phyloP scores from a whole-genome alignment of 2,329 filamentous ascomycete species.

The Paecilomyces formosus region DNA sequence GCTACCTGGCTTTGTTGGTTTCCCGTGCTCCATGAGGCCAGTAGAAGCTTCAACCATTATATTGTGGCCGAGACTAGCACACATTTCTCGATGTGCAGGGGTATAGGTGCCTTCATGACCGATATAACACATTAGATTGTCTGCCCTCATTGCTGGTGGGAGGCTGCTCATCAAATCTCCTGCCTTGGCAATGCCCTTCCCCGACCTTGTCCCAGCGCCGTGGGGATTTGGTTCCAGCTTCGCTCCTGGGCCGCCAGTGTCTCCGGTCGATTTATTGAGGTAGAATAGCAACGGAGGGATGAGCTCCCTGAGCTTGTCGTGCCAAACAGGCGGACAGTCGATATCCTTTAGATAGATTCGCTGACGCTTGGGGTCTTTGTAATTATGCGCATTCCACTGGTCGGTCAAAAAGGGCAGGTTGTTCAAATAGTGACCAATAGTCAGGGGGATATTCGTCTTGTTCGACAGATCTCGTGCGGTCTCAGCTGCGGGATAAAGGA shows the following conservation, averaged over 20 bases:
- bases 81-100: slow-evolving; percentile 94
- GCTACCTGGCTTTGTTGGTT: slow-evolving; percentile 67
- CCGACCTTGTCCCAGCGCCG: slow-evolving; percentile 39
- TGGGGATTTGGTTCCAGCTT: slow-evolving; percentile 35
- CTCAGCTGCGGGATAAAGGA: slow-evolving; percentile 52
- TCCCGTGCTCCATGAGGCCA: slow-evolving; percentile 57
- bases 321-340: slow-evolving; percentile 85
- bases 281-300: slow-evolving; percentile 84
- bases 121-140: slow-evolving; percentile 98
- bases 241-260: slow-evolving; percentile 49
- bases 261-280: slow-evolving; percentile 69
- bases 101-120: slow-evolving; percentile 97
- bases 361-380: slow-evolving; percentile 70
- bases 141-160: slow-evolving; percentile 76
- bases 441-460: slow-evolving; percentile 71
- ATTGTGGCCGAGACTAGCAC: slow-evolving; percentile 89
- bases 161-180: slow-evolving; percentile 95
- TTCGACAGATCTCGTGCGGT: slow-evolving; percentile 72
- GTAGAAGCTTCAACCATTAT: slow-evolving; percentile 92
- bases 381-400: slow-evolving; percentile 70
- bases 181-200: slow-evolving; percentile 59
- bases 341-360: slow-evolving; percentile 95
- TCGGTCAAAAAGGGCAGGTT: slow-evolving; percentile 78
- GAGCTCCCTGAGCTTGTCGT: slow-evolving; percentile 65
- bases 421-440: slow-evolving; percentile 81